Evolutionary conservation across 257 asterid genomes (phyloP), one percentile per base, ranked within the genome.

Genomic region (Solanum chilense): DNA sequence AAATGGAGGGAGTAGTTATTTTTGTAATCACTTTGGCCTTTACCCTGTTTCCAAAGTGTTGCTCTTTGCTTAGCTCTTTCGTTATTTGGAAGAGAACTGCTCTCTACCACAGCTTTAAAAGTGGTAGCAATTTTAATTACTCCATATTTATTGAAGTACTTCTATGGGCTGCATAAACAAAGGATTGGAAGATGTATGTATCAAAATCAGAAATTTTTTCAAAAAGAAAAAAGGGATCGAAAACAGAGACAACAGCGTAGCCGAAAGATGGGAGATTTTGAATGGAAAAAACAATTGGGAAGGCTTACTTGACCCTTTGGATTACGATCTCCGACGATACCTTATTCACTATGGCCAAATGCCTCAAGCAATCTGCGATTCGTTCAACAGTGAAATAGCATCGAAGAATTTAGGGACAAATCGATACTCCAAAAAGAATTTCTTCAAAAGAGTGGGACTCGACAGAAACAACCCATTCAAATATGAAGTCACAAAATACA

Each of bases 361-460:
- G 92, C 92, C 96, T 86, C 93, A 92, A 83, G 96, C 93, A 29
- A 88, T 93, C 23, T 92, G 91, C 81, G 94, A 93, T 86, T 84
- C 89, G 29, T 94, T 94, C 91, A 91, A 91, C 91, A 31, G 83
- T 12, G 88, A 91, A n/a, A 88, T 71, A 58, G 31, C 9, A 2
- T 94, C 94, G 0, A 89, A 87, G 68, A 89, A 88, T 60, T 62
- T 90, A 12, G 92, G 91, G 10, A 42, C 58, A 83, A 85, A 91
- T 75, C 69, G 68, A 41, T 92, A 87, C 77, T 68, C 92, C 3
- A 88, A 80, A 39, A 88, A 56, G 69, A 83, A 86, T n/a, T 85
- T 93, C 11, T 92, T 93, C 20, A n/a, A 85, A 20, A 39, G 23
- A 20, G 93, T 92, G 1, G 98, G 98, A 5, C 77, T 91, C 12